Percentiles rank a stretch among this genome's conserved stretches.
Evolutionary conservation across 208 protist genomes (phyloP).

Genomic region (Crithidia sp.): DNA sequence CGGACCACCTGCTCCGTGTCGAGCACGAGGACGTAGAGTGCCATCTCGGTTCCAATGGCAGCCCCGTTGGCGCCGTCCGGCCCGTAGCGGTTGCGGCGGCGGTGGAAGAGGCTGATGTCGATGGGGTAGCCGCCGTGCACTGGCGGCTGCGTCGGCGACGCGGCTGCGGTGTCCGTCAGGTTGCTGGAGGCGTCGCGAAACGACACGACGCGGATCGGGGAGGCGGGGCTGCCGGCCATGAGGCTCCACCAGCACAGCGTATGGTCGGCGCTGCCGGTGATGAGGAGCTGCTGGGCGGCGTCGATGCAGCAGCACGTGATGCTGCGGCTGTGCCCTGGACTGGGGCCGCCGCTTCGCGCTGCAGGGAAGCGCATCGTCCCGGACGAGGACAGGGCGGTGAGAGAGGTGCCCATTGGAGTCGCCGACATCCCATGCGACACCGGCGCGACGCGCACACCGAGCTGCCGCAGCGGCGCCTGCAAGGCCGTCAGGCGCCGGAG

Average conservation of each 20-base stretch:
- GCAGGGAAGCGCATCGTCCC: background rate
- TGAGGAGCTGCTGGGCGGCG: conserved; percentile 49
- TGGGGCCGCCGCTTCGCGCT: background rate
- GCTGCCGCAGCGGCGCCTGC: conserved; percentile 58
- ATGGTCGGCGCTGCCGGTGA: conserved; percentile 78
- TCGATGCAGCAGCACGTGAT: conserved; percentile 76
- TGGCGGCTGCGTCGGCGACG: conserved; percentile 1
- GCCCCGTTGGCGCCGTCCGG: background rate
- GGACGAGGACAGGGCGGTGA: background rate
- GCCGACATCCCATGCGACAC: too few species aligned
- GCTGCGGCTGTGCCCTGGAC: conserved; percentile 54
- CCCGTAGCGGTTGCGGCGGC: conserved; percentile 1
- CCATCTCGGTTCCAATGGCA: conserved; percentile 13
- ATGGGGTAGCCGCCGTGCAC: conserved; percentile 69
- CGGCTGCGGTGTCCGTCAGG: background rate
- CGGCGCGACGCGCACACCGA: conserved; percentile 42
- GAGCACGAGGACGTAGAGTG: conserved; percentile 66
- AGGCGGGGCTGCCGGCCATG: conserved; percentile 26
- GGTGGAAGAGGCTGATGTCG: conserved; percentile 76
- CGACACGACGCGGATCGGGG: conserved; percentile 55
- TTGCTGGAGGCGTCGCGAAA: conserved; percentile 38
- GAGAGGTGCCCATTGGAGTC: background rate
- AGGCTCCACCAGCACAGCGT: conserved; percentile 72
- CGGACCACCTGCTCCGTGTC: conserved; percentile 77
- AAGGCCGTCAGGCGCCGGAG: conserved; percentile 67